phyloP scores from a whole-genome alignment of 2,329 filamentous ascomycete species.

The Trichophyton schoenleinii region DNA sequence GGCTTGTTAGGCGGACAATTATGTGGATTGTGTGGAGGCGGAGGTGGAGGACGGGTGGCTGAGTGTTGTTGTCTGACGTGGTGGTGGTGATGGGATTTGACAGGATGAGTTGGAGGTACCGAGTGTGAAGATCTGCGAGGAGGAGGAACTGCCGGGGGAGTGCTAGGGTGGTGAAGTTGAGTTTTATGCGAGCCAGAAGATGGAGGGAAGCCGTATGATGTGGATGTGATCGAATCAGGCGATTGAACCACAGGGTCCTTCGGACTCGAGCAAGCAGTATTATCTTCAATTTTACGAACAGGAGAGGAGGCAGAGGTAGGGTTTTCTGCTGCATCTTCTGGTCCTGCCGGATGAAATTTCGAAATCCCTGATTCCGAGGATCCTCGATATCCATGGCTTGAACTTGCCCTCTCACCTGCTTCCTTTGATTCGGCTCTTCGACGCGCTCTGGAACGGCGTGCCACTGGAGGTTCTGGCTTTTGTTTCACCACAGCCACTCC shows the following conservation, averaged over 20 bases:
- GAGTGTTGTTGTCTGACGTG: neutral
- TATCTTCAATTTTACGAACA: neutral
- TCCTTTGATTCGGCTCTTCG: neutral
- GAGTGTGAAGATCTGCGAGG: constrained; percentile 27
- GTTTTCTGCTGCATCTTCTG: neutral
- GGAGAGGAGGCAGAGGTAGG: neutral
- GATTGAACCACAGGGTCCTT: neutral
- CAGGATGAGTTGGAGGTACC: constrained; percentile 13
- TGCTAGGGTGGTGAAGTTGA: constrained; percentile 1
- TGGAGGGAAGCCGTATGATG: neutral
- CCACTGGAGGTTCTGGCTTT: constrained; percentile 17
- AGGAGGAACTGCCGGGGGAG: constrained; percentile 30
- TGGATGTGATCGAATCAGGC: neutral
- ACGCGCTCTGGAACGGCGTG: constrained; percentile 12
- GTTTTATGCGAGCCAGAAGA: neutral
- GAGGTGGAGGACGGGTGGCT: constrained; percentile 9
- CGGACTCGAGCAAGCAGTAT: neutral
- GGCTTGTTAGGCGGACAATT: constrained; percentile 8
- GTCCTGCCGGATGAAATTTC: neutral
- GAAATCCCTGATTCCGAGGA: neutral
- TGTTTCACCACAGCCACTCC: constrained; percentile 11
- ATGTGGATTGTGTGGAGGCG: constrained; percentile 5
- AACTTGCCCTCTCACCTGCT: neutral
- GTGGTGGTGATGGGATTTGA: constrained; percentile 11
- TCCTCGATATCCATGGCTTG: neutral